Base-by-base conservation (phyloP, 2,329 filamentous ascomycete genomes). In the Lasiodiplodia sp. region DNA sequence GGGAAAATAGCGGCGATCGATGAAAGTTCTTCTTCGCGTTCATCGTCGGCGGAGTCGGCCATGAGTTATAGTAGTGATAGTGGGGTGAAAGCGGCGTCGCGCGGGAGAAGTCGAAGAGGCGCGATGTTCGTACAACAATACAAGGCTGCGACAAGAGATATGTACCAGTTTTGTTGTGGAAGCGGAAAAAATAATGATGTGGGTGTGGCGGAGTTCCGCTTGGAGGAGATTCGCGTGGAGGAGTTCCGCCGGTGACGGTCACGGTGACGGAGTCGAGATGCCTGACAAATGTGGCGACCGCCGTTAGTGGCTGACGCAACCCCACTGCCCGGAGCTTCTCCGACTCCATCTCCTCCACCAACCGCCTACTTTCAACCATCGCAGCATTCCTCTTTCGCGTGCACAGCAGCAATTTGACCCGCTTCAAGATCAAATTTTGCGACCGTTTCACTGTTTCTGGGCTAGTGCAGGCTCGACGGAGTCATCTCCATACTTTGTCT, bases 1-100 rank as follows among this genome's bases (percentile, higher is more conserved):
- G 88, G 88, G 69, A 83, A 91, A 68, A 91, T 91, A 62, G 88
- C 87, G 55, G 83, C 82, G 68, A 91, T 83, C 28, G 87, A 84
- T 11, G 82, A 83, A 57, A 90, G 80, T 77, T 91, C 88, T 72
- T 88, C 83, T 37, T 82, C 81, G 70, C 88, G 84, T 72, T 90
- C 88, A 74, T 90, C 87, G 14, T 86, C 83, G 44, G 31, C n/a
- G 7, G 47, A 16, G 49, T 69, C 58, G 51, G 67, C 67, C 67
- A 69, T 69, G 49, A 14, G 51, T 16, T 60, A 14, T 23, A 23
- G 31, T 21, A 47, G 6, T 11, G 14, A 31, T 18, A 3, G 25
- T 47, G 63, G 14, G 11, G 21, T n/a, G 23, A 11, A 10, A 34
- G 60, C 44, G 28, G 25, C 21, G 28, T 14, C 8, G 12, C 18